phyloP scores from a whole-genome alignment of 176 grass and related monocot genomes.

The barley (Hordeum vulgare) region MorexV3_pseudomolecules_assembly NC_058521.1:12282668-12283167 shows the following conservation, averaged over 20 bases:
- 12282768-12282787: not conserved
- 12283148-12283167: no score
- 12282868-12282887: not conserved
- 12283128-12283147: no score
- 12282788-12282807: not conserved
- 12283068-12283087: not conserved
- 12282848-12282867: not conserved
- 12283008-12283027: not conserved
- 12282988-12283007: not conserved
- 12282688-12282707: not conserved
- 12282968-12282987: not conserved
- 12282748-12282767: not conserved
- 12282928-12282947: not conserved
- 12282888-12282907: not conserved
- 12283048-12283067: no score
- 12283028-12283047: no score
- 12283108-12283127: no score
- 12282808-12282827: not conserved
- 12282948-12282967: not conserved
- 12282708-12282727: not conserved
- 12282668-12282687: not conserved
- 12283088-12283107: no score
- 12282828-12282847: not conserved
- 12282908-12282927: not conserved
- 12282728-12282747: not conserved